Conservation (phyloP, 371 early-diverging fungal species). For the Actinomucor elegans region DNA sequence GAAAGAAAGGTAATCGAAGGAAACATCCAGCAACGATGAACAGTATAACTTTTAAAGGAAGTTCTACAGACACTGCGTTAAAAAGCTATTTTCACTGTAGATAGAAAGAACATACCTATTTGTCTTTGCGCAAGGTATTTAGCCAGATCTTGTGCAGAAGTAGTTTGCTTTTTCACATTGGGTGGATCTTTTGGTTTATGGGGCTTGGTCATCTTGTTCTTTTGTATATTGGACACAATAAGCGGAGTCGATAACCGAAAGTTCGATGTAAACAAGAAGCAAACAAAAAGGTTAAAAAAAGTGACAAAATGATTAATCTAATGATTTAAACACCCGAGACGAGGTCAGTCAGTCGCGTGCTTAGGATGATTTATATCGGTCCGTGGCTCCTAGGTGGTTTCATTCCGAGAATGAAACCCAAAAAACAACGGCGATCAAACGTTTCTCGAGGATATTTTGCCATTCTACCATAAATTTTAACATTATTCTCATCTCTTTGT, state of each 20-base stretch:
- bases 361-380: too few relatives aligned
- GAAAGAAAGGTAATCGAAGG: constrained; percentile 34
- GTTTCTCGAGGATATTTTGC: too few relatives aligned
- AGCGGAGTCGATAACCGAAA: neutral
- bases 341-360: too few relatives aligned
- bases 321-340: too few relatives aligned
- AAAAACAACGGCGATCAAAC: too few relatives aligned
- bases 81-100: neutral
- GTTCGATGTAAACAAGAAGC: too few relatives aligned
- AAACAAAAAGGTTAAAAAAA: too few relatives aligned
- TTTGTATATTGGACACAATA: neutral
- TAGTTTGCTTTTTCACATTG: neutral
- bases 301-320: too few relatives aligned
- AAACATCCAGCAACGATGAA: constrained; percentile 24
- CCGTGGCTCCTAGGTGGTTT: too few relatives aligned
- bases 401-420: too few relatives aligned
- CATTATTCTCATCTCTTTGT: too few relatives aligned
- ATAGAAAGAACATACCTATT: neutral
- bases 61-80: neutral
- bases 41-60: constrained; percentile 1
- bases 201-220: neutral
- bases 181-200: neutral
- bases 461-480: too few relatives aligned
- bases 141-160: neutral
- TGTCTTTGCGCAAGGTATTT: constrained; percentile 2